Percentiles rank a stretch among this genome's conserved stretches.
Evolutionary conservation across 2,329 filamentous ascomycete species (phyloP).

Genomic region (Ambrosiella cleistominuta): DNA sequence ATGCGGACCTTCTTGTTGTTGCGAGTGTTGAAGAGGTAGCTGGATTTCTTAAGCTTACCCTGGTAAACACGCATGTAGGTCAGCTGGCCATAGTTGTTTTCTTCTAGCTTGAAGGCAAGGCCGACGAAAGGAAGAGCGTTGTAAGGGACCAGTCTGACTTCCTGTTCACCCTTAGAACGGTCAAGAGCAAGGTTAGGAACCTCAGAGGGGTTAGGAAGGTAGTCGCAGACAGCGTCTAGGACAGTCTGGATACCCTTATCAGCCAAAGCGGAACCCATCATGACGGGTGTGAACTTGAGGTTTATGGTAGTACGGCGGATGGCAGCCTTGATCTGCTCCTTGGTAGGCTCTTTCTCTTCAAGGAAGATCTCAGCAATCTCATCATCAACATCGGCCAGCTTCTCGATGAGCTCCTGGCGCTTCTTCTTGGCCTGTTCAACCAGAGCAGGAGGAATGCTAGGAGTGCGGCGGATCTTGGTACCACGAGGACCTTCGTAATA

Average conservation of each 20-base stretch:
- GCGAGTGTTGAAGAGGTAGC: slow-evolving; percentile 82
- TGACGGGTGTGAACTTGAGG: slow-evolving; percentile 79
- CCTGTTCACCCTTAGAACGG: slow-evolving; percentile 56
- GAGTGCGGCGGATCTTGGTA: slow-evolving; percentile 55
- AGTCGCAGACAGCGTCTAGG: slow-evolving; percentile 92
- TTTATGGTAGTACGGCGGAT: slow-evolving; percentile 80
- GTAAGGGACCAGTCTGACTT: slow-evolving; percentile 80
- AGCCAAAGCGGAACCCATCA: slow-evolving; percentile 90
- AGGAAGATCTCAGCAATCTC: slow-evolving; percentile 93
- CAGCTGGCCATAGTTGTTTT: slow-evolving; percentile 94
- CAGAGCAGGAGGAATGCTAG: slow-evolving; percentile 69
- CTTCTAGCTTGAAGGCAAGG: slow-evolving; percentile 94
- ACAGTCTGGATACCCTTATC: slow-evolving; percentile 94
- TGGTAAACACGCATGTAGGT: slow-evolving; percentile 99
- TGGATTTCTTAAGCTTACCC: slow-evolving; percentile 71
- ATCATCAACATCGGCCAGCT: slow-evolving; percentile 90
- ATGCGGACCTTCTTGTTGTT: slow-evolving; percentile 93
- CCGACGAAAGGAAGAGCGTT: slow-evolving; percentile 88
- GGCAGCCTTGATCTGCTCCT: slow-evolving; percentile 74
- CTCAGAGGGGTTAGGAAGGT: slow-evolving; percentile 78
- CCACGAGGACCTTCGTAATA: slow-evolving; percentile 80
- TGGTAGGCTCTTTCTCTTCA: slow-evolving; percentile 65
- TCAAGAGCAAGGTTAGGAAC: slow-evolving; percentile 83
- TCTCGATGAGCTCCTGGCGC: slow-evolving; percentile 75
- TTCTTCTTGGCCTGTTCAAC: slow-evolving; percentile 64